Base-by-base conservation (phyloP, 352 stramenopile genomes). In the Phytopythium cucurbitacearum region DNA sequence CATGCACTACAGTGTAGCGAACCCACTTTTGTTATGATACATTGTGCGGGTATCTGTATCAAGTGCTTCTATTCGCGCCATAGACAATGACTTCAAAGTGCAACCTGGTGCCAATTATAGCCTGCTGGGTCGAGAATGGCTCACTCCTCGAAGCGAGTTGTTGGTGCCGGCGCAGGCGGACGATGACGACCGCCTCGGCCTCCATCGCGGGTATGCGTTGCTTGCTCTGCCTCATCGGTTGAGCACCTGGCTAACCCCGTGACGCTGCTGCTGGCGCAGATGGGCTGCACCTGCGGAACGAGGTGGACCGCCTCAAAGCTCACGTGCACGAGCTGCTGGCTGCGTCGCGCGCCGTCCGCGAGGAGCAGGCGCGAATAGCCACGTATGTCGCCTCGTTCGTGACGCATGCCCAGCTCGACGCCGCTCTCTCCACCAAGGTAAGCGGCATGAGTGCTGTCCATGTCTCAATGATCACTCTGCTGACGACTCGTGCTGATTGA, bases 381-480 rank as follows among this genome's bases (percentile, higher is more conserved):
- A 60, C 74, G 33, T 58, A 80, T 32, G 51, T 85, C 5, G 57
- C 53, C 15, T 77, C 71, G 0, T 85, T 71, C 40, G 72, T 87
- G 34, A 84, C 79, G 1, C 69, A 82, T 41, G 64, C 75, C 5
- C 79, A 89, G 54, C 60, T 89, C 21, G 73, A 87, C 3, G 76
- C 76, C 33, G 73, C 79, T 15, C 40, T 89, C 9, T 85, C 69
- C 37, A 87, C 72, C 10, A 85, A 76, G 43, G 62, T 67, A 41
- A 9, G n/a, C 35, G 7, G n/a, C 11, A 4, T 47, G 21, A 28
- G 0, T 9, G n/a, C 33, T 53, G 47, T 53, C 36, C 12, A 8
- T 41, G 55, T 55, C 12, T 45, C 15, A 40, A 15, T 55, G 32
- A 46, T 44, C 7, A n/a, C 12, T 35, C 2, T 46, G 15, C 41